Evolutionary conservation across 352 stramenopile species (phyloP), one percentile per base, ranked within the genome.

Genomic region (Phytophthora tubulina): DNA sequence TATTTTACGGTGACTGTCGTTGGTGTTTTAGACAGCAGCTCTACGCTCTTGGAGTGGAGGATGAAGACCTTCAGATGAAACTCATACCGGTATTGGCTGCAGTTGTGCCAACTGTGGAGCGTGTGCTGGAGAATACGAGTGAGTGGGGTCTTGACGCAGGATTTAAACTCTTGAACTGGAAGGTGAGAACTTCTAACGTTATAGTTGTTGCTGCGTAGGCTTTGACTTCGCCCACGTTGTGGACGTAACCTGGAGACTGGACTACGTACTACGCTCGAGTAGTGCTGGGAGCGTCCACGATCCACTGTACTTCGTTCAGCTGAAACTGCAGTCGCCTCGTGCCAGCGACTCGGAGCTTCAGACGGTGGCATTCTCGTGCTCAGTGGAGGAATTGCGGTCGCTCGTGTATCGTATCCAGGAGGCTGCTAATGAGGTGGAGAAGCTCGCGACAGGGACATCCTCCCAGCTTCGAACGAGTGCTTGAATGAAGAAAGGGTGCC

Each of bases 211-310:
- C 21, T 27, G 21, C 21, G 21, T 48, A 94, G 86, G 74, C 55
- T 90, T 92, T 67, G 84, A 93, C 72, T 88, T 92, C 35, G 79
- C 85, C n/a, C 78, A 92, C 5, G 76, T 95, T 14, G 85, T 95
- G 35, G 82, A 92, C 46, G 78, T 92, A 2, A 77, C 74, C 8
- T 95, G 87, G 87, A 79, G 85, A 33, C 62, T 95, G 33, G 87
- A 95, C 76, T 90, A 93, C 55, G 79, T 88, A 3, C 65, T 93
- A 31, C 80, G 78, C 3, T 91, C 84, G 4, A 90, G 72, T 49
- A 72, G 70, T 14, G 76, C 70, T n/a, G 87, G 87, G 4, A 88
- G 71, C 54, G 65, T 93, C 54, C 82, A 86, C 45, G 73, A 81
- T 53, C 80, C 81, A 8, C 44, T 85, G 17, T 95, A 91, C 59